Evolutionary conservation across 73 alveolate species (phyloP).

Genomic region (Paramecium sonneborni): DNA sequence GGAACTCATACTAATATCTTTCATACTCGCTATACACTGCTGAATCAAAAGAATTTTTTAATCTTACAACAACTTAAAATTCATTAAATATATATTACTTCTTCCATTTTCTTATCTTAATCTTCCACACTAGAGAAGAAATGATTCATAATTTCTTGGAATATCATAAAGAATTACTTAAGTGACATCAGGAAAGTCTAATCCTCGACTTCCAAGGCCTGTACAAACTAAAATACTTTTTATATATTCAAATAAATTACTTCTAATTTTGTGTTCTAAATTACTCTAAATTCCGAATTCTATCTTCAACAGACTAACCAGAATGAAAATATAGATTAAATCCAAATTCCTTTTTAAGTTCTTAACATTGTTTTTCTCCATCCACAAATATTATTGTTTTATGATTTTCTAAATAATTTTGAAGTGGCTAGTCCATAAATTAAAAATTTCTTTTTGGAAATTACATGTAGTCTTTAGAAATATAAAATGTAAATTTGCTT

Average conservation of each 20-base stretch:
- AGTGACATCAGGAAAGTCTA: constrained; percentile 36
- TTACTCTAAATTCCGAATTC: neutral
- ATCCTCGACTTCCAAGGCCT: constrained; percentile 22
- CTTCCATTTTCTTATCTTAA: neutral
- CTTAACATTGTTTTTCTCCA: neutral
- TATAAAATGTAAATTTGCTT: neutral
- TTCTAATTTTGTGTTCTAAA: neutral
- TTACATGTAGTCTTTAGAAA: constrained; percentile 7
- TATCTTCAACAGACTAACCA: neutral
- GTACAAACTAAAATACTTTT: neutral
- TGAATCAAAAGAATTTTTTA: neutral
- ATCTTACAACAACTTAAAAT: neutral
- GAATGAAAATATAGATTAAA: neutral
- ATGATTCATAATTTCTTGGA: constrained; percentile 16
- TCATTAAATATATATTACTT: neutral
- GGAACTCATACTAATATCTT: neutral
- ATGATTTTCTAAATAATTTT: neutral
- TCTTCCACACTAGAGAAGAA: neutral
- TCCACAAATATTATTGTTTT: constrained; percentile 47
- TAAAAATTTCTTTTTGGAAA: neutral
- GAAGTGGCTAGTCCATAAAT: neutral
- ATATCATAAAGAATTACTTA: neutral
- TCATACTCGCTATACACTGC: neutral
- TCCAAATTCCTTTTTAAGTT: neutral
- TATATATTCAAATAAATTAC: neutral